A percentile compares a stretch with the other conserved stretches of the same genome.
Conservation (phyloP, 371 early-diverging fungal species). For the Rhizopus stolonifer region DNA sequence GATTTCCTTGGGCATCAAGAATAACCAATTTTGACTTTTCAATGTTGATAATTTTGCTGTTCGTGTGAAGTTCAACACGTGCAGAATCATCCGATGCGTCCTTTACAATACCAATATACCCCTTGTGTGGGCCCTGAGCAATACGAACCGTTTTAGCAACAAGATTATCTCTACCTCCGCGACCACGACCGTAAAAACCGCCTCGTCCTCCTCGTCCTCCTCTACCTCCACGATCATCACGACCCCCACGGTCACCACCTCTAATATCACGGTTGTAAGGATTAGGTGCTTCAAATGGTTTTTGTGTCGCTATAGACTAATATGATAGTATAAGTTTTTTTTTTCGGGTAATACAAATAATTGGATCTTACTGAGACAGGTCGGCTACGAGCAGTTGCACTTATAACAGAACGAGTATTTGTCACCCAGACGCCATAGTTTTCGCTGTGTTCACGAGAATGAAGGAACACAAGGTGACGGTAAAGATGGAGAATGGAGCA, state of each 20-base stretch:
- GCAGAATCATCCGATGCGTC: conserved; percentile 78
- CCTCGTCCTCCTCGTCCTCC: conserved; percentile 51
- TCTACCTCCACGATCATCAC: conserved; percentile 53
- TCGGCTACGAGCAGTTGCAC: conserved; percentile 32
- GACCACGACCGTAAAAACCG: conserved; percentile 70
- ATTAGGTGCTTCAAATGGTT: conserved; percentile 1
- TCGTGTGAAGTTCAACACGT: conserved; percentile 95
- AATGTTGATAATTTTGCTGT: conserved; percentile 75
- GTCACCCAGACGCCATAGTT: conserved; percentile 72
- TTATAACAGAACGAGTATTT: conserved; percentile 53
- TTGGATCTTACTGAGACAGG: not conserved
- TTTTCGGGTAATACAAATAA: not conserved
- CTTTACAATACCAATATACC: conserved; percentile 96
- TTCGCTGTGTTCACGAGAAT: conserved; percentile 63
- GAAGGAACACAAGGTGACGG: conserved; percentile 64
- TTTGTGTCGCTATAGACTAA: not conserved
- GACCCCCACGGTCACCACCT: conserved; percentile 49
- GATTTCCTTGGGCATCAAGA: conserved; percentile 44
- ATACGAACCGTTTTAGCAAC: conserved; percentile 89
- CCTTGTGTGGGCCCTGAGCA: conserved; percentile 93
- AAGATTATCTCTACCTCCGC: conserved; percentile 81
- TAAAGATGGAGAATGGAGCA: conserved; percentile 74
- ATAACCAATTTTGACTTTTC: conserved; percentile 73
- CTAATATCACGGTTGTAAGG: conserved; percentile 17
- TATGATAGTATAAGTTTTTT: not conserved